These are phyloP conservation scores for Aureobasidium sp. DNA, from an alignment of 2,329 filamentous ascomycete species.

Conservation along the genomic window DNA sequence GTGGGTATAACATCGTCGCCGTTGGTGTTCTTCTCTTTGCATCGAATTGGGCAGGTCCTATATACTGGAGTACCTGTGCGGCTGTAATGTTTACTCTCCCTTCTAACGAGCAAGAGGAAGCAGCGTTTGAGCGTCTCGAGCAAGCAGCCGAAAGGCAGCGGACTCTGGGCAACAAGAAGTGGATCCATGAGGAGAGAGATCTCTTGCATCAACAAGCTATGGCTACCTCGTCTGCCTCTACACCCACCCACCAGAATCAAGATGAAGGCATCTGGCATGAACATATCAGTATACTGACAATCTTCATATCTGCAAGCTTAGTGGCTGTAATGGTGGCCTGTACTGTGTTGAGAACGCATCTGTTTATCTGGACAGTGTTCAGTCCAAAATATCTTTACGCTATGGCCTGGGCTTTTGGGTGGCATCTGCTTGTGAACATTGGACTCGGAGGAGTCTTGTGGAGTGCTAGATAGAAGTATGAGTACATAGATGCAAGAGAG, in stretches of 20 bases:
- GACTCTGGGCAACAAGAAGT: constrained; percentile 11
- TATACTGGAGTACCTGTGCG: constrained; percentile 72
- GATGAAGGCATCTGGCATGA: constrained; percentile 6
- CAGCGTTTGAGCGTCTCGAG: background rate
- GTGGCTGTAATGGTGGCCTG: constrained; percentile 82
- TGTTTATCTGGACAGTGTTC: constrained; percentile 99
- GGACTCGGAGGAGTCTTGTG: constrained; percentile 15
- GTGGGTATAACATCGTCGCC: constrained; percentile 66
- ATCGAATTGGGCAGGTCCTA: constrained; percentile 82
- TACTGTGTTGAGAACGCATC: constrained; percentile 70
- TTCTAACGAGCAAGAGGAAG: constrained; percentile 1
- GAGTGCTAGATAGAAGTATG: background rate
- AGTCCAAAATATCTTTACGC: constrained; percentile 93
- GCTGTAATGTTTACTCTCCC: constrained; percentile 40
- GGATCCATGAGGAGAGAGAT: constrained; percentile 23
- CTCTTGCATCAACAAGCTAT: background rate
- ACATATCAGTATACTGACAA: constrained; percentile 51
- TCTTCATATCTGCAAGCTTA: constrained; percentile 58
- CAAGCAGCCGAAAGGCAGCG: background rate
- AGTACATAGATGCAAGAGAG: background rate
- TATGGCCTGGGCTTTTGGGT: constrained; percentile 76
- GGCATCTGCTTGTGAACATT: constrained; percentile 69
- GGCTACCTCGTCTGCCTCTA: background rate
- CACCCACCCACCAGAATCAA: background rate
- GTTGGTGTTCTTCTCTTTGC: constrained; percentile 80